Base-by-base conservation (phyloP, 2,329 filamentous ascomycete genomes). In the Thielaviopsis punctulata region DNA sequence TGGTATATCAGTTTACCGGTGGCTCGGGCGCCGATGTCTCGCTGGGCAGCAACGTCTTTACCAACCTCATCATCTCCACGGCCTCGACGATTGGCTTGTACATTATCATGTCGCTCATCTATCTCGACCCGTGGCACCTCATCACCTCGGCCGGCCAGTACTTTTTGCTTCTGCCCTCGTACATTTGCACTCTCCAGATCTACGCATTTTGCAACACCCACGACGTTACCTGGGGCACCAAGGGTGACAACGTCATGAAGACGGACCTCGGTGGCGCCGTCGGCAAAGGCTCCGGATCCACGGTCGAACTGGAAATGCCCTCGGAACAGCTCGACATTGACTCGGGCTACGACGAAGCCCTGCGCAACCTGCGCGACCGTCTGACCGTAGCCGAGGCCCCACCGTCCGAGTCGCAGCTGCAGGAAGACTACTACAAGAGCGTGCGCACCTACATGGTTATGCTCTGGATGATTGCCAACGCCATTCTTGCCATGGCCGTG, bases 181-280 rank as follows among this genome's bases (percentile, higher is more conserved):
- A 96, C 70, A 94, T 98, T 67, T 96, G 92, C 71, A 96, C 87
- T 0, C 75, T 98, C 2, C 92, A 98, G 66, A 88, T 96, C 19
- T 98, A 98, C 68, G 92, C 92, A 44, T 98, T 98, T 68, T 96
- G 92, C 73, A 98, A 98, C 70, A 94, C 90, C 0, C 92, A 98
- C 76, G 92, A 98, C 64, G 88, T 98, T 19, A 94, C 89, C 0
- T 98, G 92, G 92, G 92, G 92, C 45, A 98, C 92, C 45, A 98
- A 98, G 69, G 92, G 92, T 53, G 92, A 98, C 73, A 98, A 98
- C 66, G 80, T 94, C 33, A 82, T 92, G 61, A 83, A 86, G 66
- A 95, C 85, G 7, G 93, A 98, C 63, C 79, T 98, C 0, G 92
- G 92, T 53, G 80, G 85, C 5, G 92, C 93, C 12, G 79, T 85